These are phyloP conservation scores for Penicillium roqueforti DNA, from an alignment of 495 filamentous ascomycete species.

Conservation along the genomic window DNA sequence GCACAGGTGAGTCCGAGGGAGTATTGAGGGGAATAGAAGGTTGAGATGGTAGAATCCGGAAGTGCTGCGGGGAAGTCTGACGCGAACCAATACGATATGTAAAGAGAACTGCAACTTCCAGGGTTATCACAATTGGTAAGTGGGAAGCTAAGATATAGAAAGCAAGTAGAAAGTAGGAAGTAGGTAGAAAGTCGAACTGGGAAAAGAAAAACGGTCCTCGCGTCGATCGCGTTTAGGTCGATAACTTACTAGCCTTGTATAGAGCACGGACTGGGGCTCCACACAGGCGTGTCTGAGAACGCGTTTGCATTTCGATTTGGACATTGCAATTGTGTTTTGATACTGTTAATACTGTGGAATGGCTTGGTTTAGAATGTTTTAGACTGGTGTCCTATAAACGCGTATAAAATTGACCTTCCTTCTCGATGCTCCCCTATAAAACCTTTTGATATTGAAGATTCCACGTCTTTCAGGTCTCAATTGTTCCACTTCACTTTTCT, in stretches of 20 bases:
- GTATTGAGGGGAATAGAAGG: not conserved
- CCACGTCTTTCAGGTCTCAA: not conserved
- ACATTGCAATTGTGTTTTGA: not conserved
- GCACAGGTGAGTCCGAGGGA: not conserved
- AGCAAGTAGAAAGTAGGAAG: conserved; percentile 1
- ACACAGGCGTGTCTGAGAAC: conserved; percentile 30
- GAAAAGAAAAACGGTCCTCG: conserved; percentile 16
- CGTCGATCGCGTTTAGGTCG: conserved; percentile 32
- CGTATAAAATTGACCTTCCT: not conserved
- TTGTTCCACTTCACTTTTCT: not conserved
- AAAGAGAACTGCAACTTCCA: not conserved
- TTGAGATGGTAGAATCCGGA: not conserved
- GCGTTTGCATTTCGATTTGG: conserved; percentile 15
- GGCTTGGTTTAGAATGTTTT: not conserved
- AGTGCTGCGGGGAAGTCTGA: conserved; percentile 3
- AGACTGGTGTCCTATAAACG: not conserved
- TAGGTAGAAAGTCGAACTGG: not conserved
- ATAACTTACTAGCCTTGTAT: conserved; percentile 30
- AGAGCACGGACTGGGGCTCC: conserved; percentile 29
- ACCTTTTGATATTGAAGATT: not conserved
- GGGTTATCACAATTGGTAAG: not conserved
- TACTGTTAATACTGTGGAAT: not conserved
- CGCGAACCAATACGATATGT: not conserved
- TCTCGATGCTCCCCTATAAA: not conserved
- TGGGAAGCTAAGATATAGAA: not conserved